Conservation (phyloP, 148 eudicot genomes). For the Oxyria digyna region DNA sequence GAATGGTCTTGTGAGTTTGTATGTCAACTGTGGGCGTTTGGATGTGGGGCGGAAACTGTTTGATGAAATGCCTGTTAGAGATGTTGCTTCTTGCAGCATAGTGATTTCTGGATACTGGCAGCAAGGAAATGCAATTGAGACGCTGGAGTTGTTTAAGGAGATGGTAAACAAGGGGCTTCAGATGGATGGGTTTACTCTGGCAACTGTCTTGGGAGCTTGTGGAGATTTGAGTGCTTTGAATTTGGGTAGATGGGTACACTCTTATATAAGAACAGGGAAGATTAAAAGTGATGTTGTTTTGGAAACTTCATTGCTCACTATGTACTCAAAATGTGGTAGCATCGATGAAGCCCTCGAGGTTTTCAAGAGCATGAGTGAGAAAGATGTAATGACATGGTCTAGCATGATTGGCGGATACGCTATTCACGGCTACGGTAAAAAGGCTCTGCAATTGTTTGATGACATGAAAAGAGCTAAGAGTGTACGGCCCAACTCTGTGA, state of each 20-base stretch:
- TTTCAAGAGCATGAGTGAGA: conserved; percentile 3
- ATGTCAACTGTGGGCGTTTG: conserved; percentile 9
- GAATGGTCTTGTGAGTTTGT: conserved; percentile 9
- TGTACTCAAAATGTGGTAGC: conserved; percentile 16
- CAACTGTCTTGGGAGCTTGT: conserved; percentile 9
- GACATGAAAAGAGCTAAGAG: conserved; percentile 9
- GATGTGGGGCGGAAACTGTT: conserved; percentile 8
- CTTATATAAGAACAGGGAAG: neutral
- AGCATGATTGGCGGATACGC: conserved; percentile 15
- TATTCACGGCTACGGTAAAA: conserved; percentile 8
- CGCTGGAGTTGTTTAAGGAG: conserved; percentile 1
- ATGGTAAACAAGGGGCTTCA: conserved; percentile 5
- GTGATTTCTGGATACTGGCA: conserved; percentile 13
- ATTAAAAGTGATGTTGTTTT: neutral
- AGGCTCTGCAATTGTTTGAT: conserved; percentile 10
- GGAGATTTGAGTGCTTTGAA: conserved; percentile 8
- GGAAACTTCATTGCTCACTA: conserved; percentile 9
- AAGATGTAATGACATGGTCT: conserved; percentile 7
- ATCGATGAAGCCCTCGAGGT: conserved; percentile 5
- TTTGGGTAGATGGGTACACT: conserved; percentile 12
- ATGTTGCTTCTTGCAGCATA: conserved; percentile 12
- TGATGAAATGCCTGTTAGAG: conserved; percentile 14
- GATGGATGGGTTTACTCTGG: conserved; percentile 10
- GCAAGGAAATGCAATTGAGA: conserved; percentile 5
- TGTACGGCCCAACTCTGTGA: conserved; percentile 8